These are phyloP conservation scores for Darksidea phi DNA, from an alignment of 495 filamentous ascomycete genomes.

Conservation along the genomic window DNA sequence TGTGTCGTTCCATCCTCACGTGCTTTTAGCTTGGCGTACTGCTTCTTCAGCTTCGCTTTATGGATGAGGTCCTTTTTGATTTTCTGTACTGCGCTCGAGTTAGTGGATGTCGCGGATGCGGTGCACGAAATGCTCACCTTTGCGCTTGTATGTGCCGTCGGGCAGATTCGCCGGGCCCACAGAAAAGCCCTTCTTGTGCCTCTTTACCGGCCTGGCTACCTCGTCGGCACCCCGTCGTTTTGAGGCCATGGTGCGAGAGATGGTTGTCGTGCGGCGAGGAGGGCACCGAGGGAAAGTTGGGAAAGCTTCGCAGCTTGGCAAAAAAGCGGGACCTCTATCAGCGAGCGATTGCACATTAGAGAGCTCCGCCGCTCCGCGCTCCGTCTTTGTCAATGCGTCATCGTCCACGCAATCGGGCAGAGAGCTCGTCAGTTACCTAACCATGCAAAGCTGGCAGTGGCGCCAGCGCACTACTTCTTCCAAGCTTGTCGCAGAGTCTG, in stretches of 20 bases:
- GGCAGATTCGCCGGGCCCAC: slow-evolving; percentile 91
- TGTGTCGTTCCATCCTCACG: slow-evolving; percentile 35
- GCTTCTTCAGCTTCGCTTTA: slow-evolving; percentile 91
- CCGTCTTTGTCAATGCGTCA: slow-evolving; percentile 20
- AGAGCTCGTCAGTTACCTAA: background rate
- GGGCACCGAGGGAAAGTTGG: background rate
- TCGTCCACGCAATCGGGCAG: background rate
- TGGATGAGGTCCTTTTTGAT: slow-evolving; percentile 88
- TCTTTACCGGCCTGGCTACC: slow-evolving; percentile 43
- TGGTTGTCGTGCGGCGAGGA: slow-evolving; percentile 1
- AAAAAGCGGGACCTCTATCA: too few species aligned
- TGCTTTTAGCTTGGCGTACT: slow-evolving; percentile 83
- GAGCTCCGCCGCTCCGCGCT: slow-evolving; percentile 23
- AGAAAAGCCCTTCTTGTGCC: slow-evolving; percentile 65
- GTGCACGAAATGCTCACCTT: slow-evolving; percentile 54
- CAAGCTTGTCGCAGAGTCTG: background rate
- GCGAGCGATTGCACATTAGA: slow-evolving; percentile 11
- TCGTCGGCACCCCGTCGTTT: slow-evolving; percentile 54
- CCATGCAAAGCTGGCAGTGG: slow-evolving; percentile 14
- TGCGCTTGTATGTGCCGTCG: slow-evolving; percentile 86
- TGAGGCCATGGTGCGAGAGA: slow-evolving; percentile 54
- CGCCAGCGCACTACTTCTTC: slow-evolving; percentile 30
- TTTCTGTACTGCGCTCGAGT: slow-evolving; percentile 67
- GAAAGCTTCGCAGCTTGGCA: background rate
- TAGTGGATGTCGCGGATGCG: slow-evolving; percentile 2